Percentiles rank a stretch among this genome's conserved stretches.
phyloP scores from a whole-genome alignment of 192 early-diverging fungal genomes.

The Podila clonocystis region DNA sequence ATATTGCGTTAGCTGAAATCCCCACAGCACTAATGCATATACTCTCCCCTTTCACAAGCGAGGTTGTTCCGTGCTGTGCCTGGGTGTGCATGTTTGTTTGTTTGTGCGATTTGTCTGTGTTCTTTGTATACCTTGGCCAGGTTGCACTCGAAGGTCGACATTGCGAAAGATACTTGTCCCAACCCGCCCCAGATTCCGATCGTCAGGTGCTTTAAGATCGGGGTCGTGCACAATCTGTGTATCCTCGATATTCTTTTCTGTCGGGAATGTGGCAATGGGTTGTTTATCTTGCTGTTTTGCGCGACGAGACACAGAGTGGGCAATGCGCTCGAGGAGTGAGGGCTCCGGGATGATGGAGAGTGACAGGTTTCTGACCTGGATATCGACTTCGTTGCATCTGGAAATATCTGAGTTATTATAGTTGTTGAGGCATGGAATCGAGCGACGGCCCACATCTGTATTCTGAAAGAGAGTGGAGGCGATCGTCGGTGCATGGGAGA shows the following conservation, averaged over 20 bases:
- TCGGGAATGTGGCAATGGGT: not conserved
- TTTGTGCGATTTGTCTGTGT: not conserved
- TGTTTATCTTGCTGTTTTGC: not conserved
- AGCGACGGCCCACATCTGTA: no score
- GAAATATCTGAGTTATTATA: no score
- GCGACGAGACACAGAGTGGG: not conserved
- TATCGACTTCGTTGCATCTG: not conserved
- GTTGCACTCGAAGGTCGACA: constrained; percentile 8
- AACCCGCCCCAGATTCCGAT: not conserved
- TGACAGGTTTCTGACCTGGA: not conserved
- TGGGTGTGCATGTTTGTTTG: no score
- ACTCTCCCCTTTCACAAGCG: no score
- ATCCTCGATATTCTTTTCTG: not conserved
- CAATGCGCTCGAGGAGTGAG: not conserved
- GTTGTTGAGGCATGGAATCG: no score
- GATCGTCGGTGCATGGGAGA: not conserved
- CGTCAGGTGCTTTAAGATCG: not conserved
- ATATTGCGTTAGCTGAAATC: no score
- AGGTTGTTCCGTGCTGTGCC: no score
- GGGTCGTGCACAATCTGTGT: not conserved
- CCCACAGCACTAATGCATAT: no score
- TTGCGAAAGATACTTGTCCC: not conserved
- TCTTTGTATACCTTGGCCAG: constrained; percentile 2
- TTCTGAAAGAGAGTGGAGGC: no score
- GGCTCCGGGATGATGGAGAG: not conserved